These are phyloP conservation scores for Ceratocystis huliohia DNA, from an alignment of 2,329 filamentous ascomycete genomes.

Conservation along the genomic window DNA sequence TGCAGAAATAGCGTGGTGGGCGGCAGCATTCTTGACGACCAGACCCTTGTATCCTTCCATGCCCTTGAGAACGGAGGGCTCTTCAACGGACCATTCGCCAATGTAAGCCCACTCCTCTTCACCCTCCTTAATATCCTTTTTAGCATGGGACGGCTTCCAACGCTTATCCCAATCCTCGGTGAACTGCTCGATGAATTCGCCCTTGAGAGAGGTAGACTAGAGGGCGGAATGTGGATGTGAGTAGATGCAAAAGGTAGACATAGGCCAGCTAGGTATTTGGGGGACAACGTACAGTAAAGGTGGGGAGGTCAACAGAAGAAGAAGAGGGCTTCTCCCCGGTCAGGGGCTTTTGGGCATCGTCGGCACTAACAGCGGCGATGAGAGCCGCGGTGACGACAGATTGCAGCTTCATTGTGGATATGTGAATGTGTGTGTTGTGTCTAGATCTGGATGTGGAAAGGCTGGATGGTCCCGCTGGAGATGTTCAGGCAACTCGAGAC, in stretches of 20 bases:
- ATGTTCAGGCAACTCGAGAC: not conserved
- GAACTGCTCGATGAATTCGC: conserved; percentile 96
- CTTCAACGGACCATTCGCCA: conserved; percentile 92
- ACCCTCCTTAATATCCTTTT: conserved; percentile 71
- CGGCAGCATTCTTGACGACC: conserved; percentile 93
- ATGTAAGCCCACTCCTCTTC: conserved; percentile 91
- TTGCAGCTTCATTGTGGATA: conserved; percentile 67
- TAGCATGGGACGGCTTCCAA: conserved; percentile 92
- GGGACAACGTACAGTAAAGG: conserved; percentile 64
- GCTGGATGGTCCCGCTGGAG: not conserved
- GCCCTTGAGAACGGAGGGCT: conserved; percentile 79
- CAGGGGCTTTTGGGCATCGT: conserved; percentile 29
- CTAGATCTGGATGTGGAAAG: not conserved
- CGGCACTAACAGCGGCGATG: conserved; percentile 37
- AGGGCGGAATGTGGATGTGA: conserved; percentile 1
- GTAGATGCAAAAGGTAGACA: too few species aligned
- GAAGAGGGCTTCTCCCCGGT: conserved; percentile 52
- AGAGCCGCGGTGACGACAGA: conserved; percentile 63
- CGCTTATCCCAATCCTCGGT: conserved; percentile 86
- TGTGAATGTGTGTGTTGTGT: not conserved
- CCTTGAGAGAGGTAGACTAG: conserved; percentile 78
- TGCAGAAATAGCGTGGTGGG: conserved; percentile 97
- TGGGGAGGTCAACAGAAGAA: conserved; percentile 53
- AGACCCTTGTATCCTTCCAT: conserved; percentile 93
- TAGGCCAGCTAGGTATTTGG: not conserved